A percentile compares a stretch with the other conserved stretches of the same genome.
phyloP scores from a whole-genome alignment of 169 alveolate species.

The Plasmodium coatneyi region DNA sequence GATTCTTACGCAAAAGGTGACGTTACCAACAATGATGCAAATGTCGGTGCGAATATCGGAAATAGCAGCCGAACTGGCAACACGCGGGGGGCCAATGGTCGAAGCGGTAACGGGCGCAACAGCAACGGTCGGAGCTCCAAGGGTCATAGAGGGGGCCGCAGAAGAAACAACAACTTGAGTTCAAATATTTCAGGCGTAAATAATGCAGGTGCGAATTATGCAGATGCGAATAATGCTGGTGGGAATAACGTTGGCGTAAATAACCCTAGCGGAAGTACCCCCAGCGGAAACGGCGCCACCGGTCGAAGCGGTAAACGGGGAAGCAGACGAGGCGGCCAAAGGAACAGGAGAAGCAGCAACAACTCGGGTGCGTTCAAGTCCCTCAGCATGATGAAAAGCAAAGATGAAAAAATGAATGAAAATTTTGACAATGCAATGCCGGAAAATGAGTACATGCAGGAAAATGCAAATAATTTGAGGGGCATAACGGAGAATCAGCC shows the following conservation, averaged over 20 bases:
- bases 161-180: not conserved
- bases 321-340: not conserved
- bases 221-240: not conserved
- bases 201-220: not conserved
- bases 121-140: not conserved
- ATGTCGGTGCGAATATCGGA: not conserved
- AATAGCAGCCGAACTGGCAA: slow-evolving; percentile 10
- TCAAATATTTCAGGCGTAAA: not conserved
- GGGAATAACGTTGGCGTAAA: not conserved
- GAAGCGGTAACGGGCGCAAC: not conserved
- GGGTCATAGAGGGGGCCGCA: not conserved
- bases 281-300: not conserved
- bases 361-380: slow-evolving; percentile 9
- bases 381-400: slow-evolving; percentile 21
- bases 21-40: not conserved
- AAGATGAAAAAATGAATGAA: slow-evolving; percentile 24
- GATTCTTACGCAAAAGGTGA: not conserved
- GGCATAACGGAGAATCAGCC: not conserved
- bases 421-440: not conserved
- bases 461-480: slow-evolving; percentile 12
- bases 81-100: not conserved
- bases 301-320: not conserved
- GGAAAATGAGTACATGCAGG: not conserved
- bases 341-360: slow-evolving; percentile 15
- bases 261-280: not conserved